These are phyloP conservation scores for Arabis hirsuta DNA, from an alignment of 345 rosid genomes.

Conservation along the genomic window DNA sequence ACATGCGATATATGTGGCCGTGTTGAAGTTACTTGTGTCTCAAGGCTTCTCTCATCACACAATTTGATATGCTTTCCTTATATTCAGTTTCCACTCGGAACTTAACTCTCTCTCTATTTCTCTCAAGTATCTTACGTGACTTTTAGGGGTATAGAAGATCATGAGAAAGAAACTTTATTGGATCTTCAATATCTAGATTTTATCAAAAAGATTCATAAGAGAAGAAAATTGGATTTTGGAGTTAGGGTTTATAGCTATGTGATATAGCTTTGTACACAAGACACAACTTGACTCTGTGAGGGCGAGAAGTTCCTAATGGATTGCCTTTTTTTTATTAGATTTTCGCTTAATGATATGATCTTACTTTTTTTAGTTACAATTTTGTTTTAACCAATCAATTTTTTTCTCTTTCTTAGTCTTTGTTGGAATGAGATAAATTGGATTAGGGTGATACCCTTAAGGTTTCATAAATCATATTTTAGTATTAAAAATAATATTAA, in stretches of 20 bases:
- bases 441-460: too few relatives aligned
- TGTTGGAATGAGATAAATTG: conserved; percentile 8
- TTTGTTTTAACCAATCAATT: conserved; percentile 2
- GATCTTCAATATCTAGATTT: neutral
- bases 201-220: neutral
- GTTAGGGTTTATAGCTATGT: conserved; percentile 10
- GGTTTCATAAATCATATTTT: too few relatives aligned
- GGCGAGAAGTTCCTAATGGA: conserved; percentile 11
- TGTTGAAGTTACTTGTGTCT: conserved; percentile 33
- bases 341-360: neutral
- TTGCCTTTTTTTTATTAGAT: conserved; percentile 6
- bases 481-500: too few relatives aligned
- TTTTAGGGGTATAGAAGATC: neutral
- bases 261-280: conserved; percentile 8
- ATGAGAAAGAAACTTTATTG: neutral
- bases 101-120: neutral
- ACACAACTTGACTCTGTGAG: neutral
- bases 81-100: conserved; percentile 29
- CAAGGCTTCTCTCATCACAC: conserved; percentile 36
- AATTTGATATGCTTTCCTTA: conserved; percentile 32
- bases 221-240: neutral
- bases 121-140: neutral
- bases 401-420: neutral
- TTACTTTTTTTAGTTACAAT: neutral
- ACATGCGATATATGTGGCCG: conserved; percentile 38